Conservation (phyloP, 2,329 filamentous ascomycete species). For the Raffaelea deltoideospora region DNA sequence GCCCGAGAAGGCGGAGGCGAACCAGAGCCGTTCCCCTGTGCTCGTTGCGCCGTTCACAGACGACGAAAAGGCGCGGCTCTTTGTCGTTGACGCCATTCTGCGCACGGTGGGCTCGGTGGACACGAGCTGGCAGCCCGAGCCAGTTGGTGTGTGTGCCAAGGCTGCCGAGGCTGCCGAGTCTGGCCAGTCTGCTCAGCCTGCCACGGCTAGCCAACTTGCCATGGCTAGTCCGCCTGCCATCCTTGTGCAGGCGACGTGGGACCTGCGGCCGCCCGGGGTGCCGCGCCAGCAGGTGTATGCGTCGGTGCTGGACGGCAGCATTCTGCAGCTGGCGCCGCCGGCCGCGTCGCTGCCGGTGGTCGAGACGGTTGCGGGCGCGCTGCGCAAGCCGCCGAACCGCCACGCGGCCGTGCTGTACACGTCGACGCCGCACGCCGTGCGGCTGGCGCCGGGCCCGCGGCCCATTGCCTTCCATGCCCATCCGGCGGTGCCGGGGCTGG, state of each 20-base stretch:
- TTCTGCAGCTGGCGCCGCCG: slow-evolving; percentile 27
- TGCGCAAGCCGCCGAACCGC: slow-evolving; percentile 52
- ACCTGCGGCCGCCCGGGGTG: slow-evolving; percentile 30
- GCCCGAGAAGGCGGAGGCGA: no score
- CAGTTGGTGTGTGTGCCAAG: no score
- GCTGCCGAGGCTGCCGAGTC: slow-evolving; percentile 17
- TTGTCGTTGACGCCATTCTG: slow-evolving; percentile 48
- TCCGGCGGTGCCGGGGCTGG: slow-evolving; percentile 45
- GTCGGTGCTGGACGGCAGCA: slow-evolving; percentile 42
- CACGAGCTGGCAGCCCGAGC: no score
- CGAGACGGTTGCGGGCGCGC: slow-evolving; percentile 42
- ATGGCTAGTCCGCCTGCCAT: slow-evolving; percentile 28
- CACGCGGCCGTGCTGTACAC: slow-evolving; percentile 52
- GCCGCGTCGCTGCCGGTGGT: slow-evolving; percentile 36
- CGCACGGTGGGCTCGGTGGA: slow-evolving; percentile 49
- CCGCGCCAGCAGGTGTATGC: slow-evolving; percentile 31
- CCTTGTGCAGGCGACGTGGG: slow-evolving; percentile 44
- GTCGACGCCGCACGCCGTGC: slow-evolving; percentile 39
- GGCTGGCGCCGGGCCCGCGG: slow-evolving; percentile 27
- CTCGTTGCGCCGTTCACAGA: slow-evolving; percentile 33
- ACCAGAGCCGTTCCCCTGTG: no score
- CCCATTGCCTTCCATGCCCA: slow-evolving; percentile 41
- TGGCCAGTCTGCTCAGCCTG: slow-evolving; percentile 6
- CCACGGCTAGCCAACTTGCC: background rate
- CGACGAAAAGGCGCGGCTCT: slow-evolving; percentile 39